Conservation (phyloP, 768 basidiomycete species). For the Hemileccinum rubropunctum region DNA sequence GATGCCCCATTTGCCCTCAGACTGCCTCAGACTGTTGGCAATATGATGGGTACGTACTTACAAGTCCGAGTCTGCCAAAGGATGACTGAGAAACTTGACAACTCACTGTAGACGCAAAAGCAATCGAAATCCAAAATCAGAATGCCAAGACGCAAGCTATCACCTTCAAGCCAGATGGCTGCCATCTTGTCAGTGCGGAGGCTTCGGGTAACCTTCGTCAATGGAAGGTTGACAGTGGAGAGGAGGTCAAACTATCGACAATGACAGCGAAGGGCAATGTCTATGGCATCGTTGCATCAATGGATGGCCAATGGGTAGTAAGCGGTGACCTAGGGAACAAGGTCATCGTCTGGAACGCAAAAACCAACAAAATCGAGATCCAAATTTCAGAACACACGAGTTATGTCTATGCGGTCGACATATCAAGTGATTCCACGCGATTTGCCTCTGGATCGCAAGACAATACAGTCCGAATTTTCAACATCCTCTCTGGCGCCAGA, state of each 20-base stretch:
- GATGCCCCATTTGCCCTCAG: too few species aligned
- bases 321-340: neutral
- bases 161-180: neutral
- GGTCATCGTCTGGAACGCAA: neutral
- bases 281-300: neutral
- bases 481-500: neutral
- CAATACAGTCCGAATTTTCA: neutral
- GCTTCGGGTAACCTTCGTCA: neutral
- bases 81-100: neutral
- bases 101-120: neutral
- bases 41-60: neutral
- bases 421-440: neutral
- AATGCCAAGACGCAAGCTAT: neutral
- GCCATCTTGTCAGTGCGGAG: neutral
- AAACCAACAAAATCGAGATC: neutral
- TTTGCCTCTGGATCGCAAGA: neutral
- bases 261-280: neutral
- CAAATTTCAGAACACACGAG: neutral
- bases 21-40: neutral
- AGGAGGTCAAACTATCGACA: neutral
- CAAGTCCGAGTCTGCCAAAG: too few species aligned
- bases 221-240: neutral
- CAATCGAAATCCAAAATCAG: neutral
- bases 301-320: conserved; percentile 3
- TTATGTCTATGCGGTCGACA: neutral